A percentile compares a stretch with the other conserved stretches of the same genome.
Conservation (phyloP, 495 filamentous ascomycete species). For the Pseudomonodictys pantanalensis region DNA sequence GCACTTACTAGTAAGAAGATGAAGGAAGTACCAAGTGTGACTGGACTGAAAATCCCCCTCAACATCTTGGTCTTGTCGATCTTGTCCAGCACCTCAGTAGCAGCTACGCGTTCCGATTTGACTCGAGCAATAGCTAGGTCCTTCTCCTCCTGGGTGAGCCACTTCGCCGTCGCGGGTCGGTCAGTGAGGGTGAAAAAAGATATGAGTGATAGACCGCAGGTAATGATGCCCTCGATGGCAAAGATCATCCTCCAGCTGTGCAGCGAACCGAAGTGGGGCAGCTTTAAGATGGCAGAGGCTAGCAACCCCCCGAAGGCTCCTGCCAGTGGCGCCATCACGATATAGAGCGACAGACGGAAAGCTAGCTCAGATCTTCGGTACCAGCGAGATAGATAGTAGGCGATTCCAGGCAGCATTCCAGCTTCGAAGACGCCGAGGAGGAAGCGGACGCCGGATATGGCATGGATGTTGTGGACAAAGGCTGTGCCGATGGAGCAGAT, state of each 20-base stretch:
- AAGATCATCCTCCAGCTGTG: constrained; percentile 39
- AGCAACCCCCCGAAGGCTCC: constrained; percentile 70
- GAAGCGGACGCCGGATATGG: constrained; percentile 49
- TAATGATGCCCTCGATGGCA: constrained; percentile 39
- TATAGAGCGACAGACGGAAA: constrained; percentile 55
- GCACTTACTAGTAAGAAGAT: constrained; percentile 47
- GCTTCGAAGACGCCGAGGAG: constrained; percentile 58
- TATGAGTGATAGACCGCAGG: constrained; percentile 28
- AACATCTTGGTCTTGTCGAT: constrained; percentile 47
- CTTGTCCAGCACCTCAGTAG: constrained; percentile 59
- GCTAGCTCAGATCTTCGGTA: constrained; percentile 65
- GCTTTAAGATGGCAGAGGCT: constrained; percentile 55
- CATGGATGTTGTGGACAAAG: constrained; percentile 48
- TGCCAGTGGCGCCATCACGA: constrained; percentile 62
- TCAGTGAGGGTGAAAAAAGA: constrained; percentile 36
- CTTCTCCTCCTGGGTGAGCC: constrained; percentile 35
- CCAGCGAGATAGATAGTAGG: constrained; percentile 70
- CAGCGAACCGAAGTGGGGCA: constrained; percentile 47
- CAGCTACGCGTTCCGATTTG: constrained; percentile 63
- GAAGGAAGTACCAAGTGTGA: constrained; percentile 48
- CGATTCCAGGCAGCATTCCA: constrained; percentile 69
- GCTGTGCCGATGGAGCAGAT: constrained; percentile 49
- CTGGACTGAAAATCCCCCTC: constrained; percentile 51
- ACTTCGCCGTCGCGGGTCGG: constrained; percentile 32
- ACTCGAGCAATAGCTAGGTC: constrained; percentile 43